A percentile compares a stretch with the other conserved stretches of the same genome.
phyloP scores from a whole-genome alignment of 2,329 filamentous ascomycete genomes.

The Ustilaginoidea virens region DNA sequence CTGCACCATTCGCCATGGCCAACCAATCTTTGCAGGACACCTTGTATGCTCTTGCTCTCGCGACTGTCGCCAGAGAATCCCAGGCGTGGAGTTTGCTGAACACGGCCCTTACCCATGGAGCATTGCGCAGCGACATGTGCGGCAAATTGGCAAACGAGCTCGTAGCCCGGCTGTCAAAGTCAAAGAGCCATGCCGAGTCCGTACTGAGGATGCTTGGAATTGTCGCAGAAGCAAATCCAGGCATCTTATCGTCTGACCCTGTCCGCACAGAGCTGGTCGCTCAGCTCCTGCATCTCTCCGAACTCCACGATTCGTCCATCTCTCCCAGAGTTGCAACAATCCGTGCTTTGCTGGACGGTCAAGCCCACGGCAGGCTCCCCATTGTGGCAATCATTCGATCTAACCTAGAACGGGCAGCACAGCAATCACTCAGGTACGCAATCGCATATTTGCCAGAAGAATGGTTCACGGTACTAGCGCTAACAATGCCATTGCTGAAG shows the following conservation, averaged over 20 bases:
- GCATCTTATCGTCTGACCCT: conserved; percentile 26
- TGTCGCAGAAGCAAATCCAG: conserved; percentile 27
- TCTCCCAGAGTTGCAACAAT: conserved; percentile 27
- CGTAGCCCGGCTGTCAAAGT: conserved; percentile 16
- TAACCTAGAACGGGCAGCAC: conserved; percentile 34
- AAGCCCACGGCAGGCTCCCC: conserved; percentile 25
- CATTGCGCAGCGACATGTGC: conserved; percentile 20
- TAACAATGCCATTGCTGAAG: no score
- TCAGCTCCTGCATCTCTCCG: conserved; percentile 36
- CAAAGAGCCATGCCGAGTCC: conserved; percentile 12
- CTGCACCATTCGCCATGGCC: conserved; percentile 21
- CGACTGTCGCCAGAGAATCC: conserved; percentile 18
- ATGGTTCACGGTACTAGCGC: no score
- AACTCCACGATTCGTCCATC: conserved; percentile 24
- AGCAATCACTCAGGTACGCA: conserved; percentile 36
- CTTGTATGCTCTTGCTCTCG: conserved; percentile 24
- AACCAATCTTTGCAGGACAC: conserved; percentile 29
- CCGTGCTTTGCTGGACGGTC: conserved; percentile 28
- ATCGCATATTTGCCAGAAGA: no score
- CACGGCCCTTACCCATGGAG: conserved; percentile 27
- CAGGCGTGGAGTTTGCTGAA: conserved; percentile 31
- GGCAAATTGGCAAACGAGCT: conserved; percentile 19
- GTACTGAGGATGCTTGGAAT: conserved; percentile 31
- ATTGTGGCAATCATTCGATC: conserved; percentile 36
- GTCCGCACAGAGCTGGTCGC: conserved; percentile 35